Percentiles rank a stretch among this genome's conserved stretches.
phyloP scores from a whole-genome alignment of 371 early-diverging fungal genomes.

The Syncephalastrum monosporum region DNA sequence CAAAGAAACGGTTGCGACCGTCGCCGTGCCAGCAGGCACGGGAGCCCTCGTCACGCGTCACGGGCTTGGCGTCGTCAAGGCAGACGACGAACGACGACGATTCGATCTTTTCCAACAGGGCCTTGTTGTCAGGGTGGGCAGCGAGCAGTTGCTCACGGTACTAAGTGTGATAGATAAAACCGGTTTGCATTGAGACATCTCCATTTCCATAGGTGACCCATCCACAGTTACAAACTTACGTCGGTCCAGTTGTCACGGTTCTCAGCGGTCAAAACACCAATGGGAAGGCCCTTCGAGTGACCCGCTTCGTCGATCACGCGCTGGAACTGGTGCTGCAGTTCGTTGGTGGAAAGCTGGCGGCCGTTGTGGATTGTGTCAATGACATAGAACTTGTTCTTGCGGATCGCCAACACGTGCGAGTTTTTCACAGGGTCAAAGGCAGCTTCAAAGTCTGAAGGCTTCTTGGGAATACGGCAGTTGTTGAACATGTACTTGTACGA shows the following conservation, averaged over 20 bases:
- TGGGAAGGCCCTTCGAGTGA: constrained; percentile 63
- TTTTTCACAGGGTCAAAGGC: constrained; percentile 77
- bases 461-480: constrained; percentile 87
- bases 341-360: constrained; percentile 76
- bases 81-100: constrained; percentile 82
- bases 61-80: constrained; percentile 82
- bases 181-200: background rate
- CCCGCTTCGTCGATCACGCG: constrained; percentile 79
- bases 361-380: constrained; percentile 80
- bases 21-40: constrained; percentile 92
- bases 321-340: constrained; percentile 78
- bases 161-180: constrained; percentile 16
- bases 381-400: constrained; percentile 89
- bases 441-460: constrained; percentile 79
- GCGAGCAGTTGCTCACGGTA: constrained; percentile 64
- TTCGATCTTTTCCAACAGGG: constrained; percentile 78
- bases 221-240: constrained; percentile 35
- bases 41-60: constrained; percentile 79
- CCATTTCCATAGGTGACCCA: background rate
- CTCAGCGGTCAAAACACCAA: constrained; percentile 90
- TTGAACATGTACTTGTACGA: constrained; percentile 97
- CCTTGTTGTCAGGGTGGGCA: constrained; percentile 69
- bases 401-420: constrained; percentile 83
- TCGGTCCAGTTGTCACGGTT: constrained; percentile 95
- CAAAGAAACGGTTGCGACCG: constrained; percentile 93